These are phyloP conservation scores for Pilasporangium apinafurcum DNA, from an alignment of 352 stramenopile genomes.

Conservation along the genomic window DNA sequence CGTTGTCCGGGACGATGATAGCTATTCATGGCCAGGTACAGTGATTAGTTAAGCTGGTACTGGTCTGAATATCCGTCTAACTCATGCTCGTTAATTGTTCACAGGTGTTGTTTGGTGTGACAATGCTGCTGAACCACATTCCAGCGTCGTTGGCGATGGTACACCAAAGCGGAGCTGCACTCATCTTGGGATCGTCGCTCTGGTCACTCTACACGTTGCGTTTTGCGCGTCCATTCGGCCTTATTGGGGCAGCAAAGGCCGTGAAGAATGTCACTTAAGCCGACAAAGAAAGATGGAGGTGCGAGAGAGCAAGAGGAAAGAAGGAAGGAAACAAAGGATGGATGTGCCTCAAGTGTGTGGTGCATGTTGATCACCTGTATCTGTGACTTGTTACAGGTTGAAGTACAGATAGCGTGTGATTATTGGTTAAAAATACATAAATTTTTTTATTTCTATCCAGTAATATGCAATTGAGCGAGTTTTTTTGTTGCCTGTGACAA, in stretches of 20 bases:
- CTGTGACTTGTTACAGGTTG: slow-evolving; percentile 1
- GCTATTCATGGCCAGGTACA: slow-evolving; percentile 42
- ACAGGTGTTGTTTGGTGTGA: slow-evolving; percentile 89
- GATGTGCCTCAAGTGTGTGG: too few relatives aligned
- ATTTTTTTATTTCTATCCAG: too few relatives aligned
- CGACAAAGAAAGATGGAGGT: too few relatives aligned
- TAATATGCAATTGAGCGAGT: too few relatives aligned
- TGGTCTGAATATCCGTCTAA: not conserved
- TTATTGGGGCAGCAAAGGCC: slow-evolving; percentile 18
- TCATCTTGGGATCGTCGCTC: slow-evolving; percentile 58
- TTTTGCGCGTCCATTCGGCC: slow-evolving; percentile 38
- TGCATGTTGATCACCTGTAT: not conserved
- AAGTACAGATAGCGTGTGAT: too few relatives aligned
- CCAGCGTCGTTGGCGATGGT: slow-evolving; percentile 89
- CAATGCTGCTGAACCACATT: slow-evolving; percentile 94
- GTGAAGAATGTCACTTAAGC: slow-evolving; percentile 5
- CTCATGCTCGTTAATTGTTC: not conserved
- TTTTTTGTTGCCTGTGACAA: too few relatives aligned
- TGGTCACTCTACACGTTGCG: slow-evolving; percentile 59
- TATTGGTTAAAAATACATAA: too few relatives aligned
- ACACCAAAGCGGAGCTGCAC: slow-evolving; percentile 77
- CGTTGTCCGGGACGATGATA: slow-evolving; percentile 44
- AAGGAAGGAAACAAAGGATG: too few relatives aligned
- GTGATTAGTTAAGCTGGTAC: not conserved
- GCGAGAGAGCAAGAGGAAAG: too few relatives aligned